These are phyloP conservation scores for Lactifluus pinguis DNA, from an alignment of 768 basidiomycete genomes.

Conservation along the genomic window DNA sequence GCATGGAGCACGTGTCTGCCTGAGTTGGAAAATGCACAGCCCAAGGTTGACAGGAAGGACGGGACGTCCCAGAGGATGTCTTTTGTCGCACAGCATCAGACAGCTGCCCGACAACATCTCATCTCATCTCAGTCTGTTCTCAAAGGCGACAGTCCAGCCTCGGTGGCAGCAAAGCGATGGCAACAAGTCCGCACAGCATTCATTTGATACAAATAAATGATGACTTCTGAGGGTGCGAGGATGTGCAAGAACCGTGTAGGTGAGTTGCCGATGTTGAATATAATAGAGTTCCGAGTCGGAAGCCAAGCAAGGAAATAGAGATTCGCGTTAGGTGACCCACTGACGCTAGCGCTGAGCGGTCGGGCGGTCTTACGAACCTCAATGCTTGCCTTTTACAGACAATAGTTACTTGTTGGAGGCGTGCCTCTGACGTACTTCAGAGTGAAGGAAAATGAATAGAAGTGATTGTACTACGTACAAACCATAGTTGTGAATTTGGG, in stretches of 20 bases:
- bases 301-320: not conserved
- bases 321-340: not conserved
- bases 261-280: not conserved
- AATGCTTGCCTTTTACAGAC: slow-evolving; percentile 9
- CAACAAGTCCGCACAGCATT: not conserved
- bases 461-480: slow-evolving; percentile 15
- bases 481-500: not conserved
- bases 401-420: not conserved
- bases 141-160: not conserved
- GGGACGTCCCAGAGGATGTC: no score
- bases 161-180: not conserved
- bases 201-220: not conserved
- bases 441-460: not conserved
- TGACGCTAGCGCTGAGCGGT: slow-evolving; percentile 7
- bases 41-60: not conserved
- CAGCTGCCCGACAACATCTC: not conserved
- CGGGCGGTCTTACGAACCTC: slow-evolving; percentile 2
- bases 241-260: not conserved
- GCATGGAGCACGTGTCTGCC: not conserved
- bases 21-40: not conserved
- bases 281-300: no score
- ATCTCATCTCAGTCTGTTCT: no score
- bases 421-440: slow-evolving; percentile 14
- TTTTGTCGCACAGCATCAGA: not conserved
- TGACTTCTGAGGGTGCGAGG: not conserved